Evolutionary conservation across 164 flowering plant genomes (phyloP), one percentile per base, ranked within the genome.

Genomic region (Macadamia tetraphylla): DNA sequence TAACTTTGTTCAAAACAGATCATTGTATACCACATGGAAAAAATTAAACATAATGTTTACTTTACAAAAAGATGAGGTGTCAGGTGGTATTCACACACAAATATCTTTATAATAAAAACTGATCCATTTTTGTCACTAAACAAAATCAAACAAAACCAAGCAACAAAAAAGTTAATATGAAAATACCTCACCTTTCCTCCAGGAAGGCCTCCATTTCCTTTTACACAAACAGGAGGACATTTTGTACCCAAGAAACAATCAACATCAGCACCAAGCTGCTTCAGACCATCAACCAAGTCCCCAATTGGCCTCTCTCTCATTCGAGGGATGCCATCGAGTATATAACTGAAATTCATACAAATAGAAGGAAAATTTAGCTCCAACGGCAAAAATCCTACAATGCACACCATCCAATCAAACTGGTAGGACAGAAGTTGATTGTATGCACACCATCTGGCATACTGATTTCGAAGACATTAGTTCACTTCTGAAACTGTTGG

Each of bases 261-360:
- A 76, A 82, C 94, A 71, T 91, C 94, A 64, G 96, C 94, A 69
- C 98, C 99, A 72, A 95, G 98, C 86, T 95, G 99, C 88, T 92
- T 87, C 63, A 95, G 86, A 79, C 94, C 99, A 61, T 59, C 70
- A 68, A 95, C 96, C 78, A 95, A 82, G 81, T 92, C 99, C 18
- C 86, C 97, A 76, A 95, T 95, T 13, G 99, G 99, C 70, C 98
- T 85, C 88, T 95, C 99, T 69, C 99, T 90, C 99, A 95, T 95
- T 57, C 98, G 84, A 5, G 98, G 96, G 32, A 94, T 92, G 35
- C 98, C 99, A 82, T 95, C 99, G 78, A 95, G 97, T 63, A 92
- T 60, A 64, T 92, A 95, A 67, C 99, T 95, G 86, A 71, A 65
- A 74, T 6, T 44, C 17, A 64, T 60, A 35, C 35, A 65, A 67